phyloP scores from a whole-genome alignment of 352 stramenopile genomes.

The Peronosclerospora sorghi region DNA sequence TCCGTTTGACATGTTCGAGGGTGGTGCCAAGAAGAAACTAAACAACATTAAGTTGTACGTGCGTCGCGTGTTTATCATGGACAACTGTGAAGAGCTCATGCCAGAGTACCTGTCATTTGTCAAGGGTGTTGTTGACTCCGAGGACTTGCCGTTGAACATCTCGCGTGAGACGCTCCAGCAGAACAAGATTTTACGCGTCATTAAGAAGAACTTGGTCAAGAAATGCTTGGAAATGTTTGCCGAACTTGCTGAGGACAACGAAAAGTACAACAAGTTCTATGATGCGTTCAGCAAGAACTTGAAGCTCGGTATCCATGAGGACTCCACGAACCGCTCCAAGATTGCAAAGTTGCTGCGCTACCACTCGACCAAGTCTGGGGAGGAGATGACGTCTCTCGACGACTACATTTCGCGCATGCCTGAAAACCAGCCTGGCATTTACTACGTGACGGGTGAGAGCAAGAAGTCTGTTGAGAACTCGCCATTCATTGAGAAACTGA shows the following conservation, averaged over 20 bases:
- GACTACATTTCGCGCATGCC: constrained; percentile 97
- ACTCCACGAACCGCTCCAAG: constrained; percentile 98
- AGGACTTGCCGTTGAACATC: constrained; percentile 99
- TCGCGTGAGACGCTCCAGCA: constrained; percentile 99
- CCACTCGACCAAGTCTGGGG: constrained; percentile 96
- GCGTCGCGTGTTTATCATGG: constrained; percentile 99
- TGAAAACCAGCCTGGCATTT: constrained; percentile 97
- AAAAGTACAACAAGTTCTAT: constrained; percentile 99
- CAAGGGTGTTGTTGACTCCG: constrained; percentile 99
- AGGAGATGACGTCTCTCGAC: constrained; percentile 95
- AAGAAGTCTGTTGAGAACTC: constrained; percentile 99
- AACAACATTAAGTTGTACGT: constrained; percentile 99
- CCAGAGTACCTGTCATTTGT: constrained; percentile 98
- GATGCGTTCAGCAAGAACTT: constrained; percentile 99
- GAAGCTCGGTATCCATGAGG: constrained; percentile 99
- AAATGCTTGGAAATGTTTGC: constrained; percentile 99
- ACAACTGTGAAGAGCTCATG: constrained; percentile 99
- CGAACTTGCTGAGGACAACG: constrained; percentile 94
- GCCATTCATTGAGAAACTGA: constrained; percentile 99
- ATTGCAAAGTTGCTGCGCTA: constrained; percentile 99
- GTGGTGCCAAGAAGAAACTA: constrained; percentile 97
- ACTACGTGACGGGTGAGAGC: constrained; percentile 99
- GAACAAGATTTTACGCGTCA: constrained; percentile 99
- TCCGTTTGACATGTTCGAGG: constrained; percentile 99
- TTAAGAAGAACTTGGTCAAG: constrained; percentile 99